Evolutionary conservation across 225 moss, liverwort and hornwort genomes (phyloP).

Genomic region (Climacium dendroides): DNA sequence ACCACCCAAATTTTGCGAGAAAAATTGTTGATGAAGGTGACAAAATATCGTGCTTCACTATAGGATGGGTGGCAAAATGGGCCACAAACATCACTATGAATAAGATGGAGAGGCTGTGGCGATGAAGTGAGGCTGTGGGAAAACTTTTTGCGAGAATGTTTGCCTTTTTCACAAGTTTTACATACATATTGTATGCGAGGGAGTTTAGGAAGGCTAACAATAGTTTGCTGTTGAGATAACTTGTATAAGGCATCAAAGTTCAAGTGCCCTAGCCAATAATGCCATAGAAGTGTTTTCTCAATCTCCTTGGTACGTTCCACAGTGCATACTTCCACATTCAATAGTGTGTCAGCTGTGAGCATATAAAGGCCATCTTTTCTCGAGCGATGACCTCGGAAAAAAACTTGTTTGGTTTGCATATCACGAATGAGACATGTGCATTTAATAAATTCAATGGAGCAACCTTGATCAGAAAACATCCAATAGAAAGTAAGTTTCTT

Average conservation of each 20-base stretch:
- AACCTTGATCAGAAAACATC: neutral
- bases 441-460: neutral
- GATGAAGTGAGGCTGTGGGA: too few species aligned
- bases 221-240: neutral
- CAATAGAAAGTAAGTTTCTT: too few species aligned
- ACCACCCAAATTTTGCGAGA: too few species aligned
- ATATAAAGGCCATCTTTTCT: neutral
- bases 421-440: neutral
- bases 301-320: neutral
- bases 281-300: neutral
- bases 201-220: neutral
- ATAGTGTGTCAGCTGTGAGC: neutral
- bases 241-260: neutral
- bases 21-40: too few species aligned
- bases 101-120: too few species aligned
- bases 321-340: accelerated
- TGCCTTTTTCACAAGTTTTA: too few species aligned
- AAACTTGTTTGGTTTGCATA: neutral
- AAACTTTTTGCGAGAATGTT: too few species aligned
- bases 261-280: neutral
- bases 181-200: neutral
- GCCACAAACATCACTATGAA: too few species aligned
- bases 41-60: too few species aligned
- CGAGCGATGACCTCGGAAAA: neutral
- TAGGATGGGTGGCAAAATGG: too few species aligned